phyloP scores from a whole-genome alignment of 2,329 filamentous ascomycete species.

The Colletotrichum cordylinicola region DNA sequence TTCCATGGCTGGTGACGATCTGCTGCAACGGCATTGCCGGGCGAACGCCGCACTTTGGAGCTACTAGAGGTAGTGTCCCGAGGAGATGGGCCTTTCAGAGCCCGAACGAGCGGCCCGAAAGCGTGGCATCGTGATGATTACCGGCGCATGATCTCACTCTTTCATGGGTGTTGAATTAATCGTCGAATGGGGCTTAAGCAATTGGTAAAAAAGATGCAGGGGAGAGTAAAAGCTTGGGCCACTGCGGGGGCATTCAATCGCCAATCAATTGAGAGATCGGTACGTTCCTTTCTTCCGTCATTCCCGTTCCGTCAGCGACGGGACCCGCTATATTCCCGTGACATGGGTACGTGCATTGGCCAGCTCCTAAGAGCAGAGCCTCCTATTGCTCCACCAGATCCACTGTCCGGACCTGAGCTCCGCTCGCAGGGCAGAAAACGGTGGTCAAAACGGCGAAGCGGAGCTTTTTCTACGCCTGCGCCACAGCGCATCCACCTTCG shows the following conservation, averaged over 20 bases:
- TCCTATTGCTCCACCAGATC: not conserved
- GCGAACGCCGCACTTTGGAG: not conserved
- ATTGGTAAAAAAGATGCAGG: not conserved
- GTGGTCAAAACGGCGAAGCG: not conserved
- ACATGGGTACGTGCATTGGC: not conserved
- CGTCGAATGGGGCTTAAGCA: conserved; percentile 8
- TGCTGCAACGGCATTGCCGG: not conserved
- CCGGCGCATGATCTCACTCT: conserved; percentile 17
- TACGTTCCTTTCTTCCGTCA: not conserved
- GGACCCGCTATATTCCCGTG: not conserved
- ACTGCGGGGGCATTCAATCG: not conserved
- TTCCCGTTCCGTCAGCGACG: not conserved
- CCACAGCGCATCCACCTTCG: conserved; percentile 1
- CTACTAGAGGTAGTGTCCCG: not conserved
- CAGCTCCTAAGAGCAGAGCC: not conserved
- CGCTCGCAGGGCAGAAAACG: not conserved
- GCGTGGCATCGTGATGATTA: conserved; percentile 4
- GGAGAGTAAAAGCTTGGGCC: conserved; percentile 4
- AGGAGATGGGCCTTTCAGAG: not conserved
- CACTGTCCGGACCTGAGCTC: conserved; percentile 13
- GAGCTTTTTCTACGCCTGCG: not conserved
- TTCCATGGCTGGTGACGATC: not conserved
- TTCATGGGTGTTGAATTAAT: not conserved
- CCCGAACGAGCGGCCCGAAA: not conserved
- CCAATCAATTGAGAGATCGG: not conserved